Conservation (phyloP, 768 basidiomycete genomes). For the Pleurotus salmoneostramineus region DNA sequence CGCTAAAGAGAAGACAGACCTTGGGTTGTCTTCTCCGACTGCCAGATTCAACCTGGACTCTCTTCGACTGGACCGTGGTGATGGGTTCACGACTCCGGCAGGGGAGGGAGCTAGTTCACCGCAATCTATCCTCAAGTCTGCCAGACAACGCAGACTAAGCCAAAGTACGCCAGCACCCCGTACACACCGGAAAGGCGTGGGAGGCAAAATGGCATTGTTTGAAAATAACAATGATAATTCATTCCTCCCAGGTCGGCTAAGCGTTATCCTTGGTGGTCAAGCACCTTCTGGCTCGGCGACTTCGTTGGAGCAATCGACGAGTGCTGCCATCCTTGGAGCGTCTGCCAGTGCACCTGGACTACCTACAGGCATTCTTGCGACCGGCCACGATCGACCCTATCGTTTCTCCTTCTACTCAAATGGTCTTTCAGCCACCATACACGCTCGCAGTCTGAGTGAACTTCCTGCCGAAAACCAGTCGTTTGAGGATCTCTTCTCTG, state of each 20-base stretch:
- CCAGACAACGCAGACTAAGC: constrained; percentile 84
- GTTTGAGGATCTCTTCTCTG: constrained; percentile 86
- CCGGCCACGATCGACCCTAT: constrained; percentile 84
- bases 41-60: constrained; percentile 33
- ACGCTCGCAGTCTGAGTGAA: constrained; percentile 89
- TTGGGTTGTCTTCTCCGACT: constrained; percentile 53
- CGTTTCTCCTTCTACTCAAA: constrained; percentile 99
- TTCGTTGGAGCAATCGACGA: constrained; percentile 19
- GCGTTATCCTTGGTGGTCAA: constrained; percentile 18
- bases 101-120: constrained; percentile 20
- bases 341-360: constrained; percentile 13
- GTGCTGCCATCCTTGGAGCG: constrained; percentile 15
- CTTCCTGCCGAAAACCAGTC: constrained; percentile 91
- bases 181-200: constrained; percentile 49
- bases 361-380: constrained; percentile 33
- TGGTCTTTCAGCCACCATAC: constrained; percentile 86
- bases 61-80: constrained; percentile 14
- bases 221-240: constrained; percentile 54
- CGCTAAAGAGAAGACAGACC: constrained; percentile 55
- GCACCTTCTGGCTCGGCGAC: not conserved
- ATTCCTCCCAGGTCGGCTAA: constrained; percentile 38
- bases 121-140: constrained; percentile 24
- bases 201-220: constrained; percentile 90
- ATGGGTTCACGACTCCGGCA: constrained; percentile 11
- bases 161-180: constrained; percentile 74